Evolutionary conservation across 176 grass and related monocot species (phyloP), one percentile per base, ranked within the genome.

Genomic region (Ensete glaucum): DNA sequence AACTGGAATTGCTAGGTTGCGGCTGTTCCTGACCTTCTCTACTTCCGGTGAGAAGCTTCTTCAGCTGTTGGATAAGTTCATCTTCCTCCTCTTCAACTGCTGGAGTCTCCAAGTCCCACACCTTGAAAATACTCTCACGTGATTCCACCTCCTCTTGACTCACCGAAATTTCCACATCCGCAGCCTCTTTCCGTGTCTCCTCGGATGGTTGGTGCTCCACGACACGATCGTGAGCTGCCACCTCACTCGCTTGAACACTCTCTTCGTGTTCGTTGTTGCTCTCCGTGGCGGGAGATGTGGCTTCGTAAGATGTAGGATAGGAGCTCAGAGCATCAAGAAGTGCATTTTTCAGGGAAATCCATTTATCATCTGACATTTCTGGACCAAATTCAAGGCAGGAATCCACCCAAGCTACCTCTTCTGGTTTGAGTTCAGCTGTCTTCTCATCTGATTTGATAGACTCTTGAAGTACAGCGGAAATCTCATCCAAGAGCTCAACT

Each of bases 321-420:
- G 65, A 76, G 57, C 72, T 80, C 52, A 96, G 87, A 71, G 84
- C 69, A 64, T 90, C 88, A 60, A 93, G 85, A 73, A 97, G 64
- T 5, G 82, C 82, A 57, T 72, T 43, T 70, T 74, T 97, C 85
- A 97, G 65, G 50, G n/a, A 20, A 54, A 62, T 82, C 94, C 90
- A 91, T 60, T 84, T 73, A 82, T 84, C 75, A 20, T 91, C 85
- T 9, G 86, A 82, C 52, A 92, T 73, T 72, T 90, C 86, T 78
- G 83, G 77, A 54, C 85, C 71, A 62, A 83, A 70, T 26, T 71
- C 67, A 22, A 98, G 77, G 79, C 90, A 98, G 13, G 94, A 93
- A 88, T 93, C 84, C 10, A 83, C 90, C 88, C 88, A 91, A 43
- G 90, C 87, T 80, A 85, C 83, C 52, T 98, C 94, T 63, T 91